Evolutionary conservation across 768 basidiomycete genomes (phyloP).

Genomic region (Suillus sp.): DNA sequence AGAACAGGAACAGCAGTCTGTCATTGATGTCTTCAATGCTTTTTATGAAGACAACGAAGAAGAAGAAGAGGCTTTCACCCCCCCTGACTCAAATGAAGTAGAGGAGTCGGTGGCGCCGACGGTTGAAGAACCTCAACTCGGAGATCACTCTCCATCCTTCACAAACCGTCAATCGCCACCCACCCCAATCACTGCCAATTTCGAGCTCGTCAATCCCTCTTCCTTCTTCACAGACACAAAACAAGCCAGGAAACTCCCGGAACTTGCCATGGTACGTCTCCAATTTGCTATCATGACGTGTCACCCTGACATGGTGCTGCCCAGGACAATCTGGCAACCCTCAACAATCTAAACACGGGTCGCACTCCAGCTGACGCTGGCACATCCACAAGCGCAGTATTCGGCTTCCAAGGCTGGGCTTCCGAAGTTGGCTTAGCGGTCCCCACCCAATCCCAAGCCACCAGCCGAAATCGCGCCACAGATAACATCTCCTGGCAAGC

Average conservation of each 20-base stretch:
- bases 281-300: not conserved
- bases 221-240: constrained; percentile 28
- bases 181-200: constrained; percentile 11
- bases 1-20: constrained; percentile 33
- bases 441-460: constrained; percentile 12
- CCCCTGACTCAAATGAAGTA: constrained; percentile 1
- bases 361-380: constrained; percentile 23
- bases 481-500: constrained; percentile 34
- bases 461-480: constrained; percentile 28
- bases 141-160: constrained; percentile 7
- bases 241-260: constrained; percentile 31
- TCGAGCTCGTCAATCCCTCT: constrained; percentile 28
- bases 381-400: constrained; percentile 12
- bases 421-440: constrained; percentile 31
- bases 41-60: constrained; percentile 33
- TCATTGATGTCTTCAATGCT: constrained; percentile 32
- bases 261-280: constrained; percentile 32
- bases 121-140: constrained; percentile 22
- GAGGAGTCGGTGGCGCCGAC: constrained; percentile 16
- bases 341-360: constrained; percentile 26
- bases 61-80: constrained; percentile 7
- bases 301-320: constrained; percentile 6
- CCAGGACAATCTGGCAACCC: constrained; percentile 33
- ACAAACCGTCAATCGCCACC: constrained; percentile 10
- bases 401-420: constrained; percentile 35